Evolutionary conservation across 768 basidiomycete species (phyloP), one percentile per base, ranked within the genome.

Genomic region (Psilocybe tampanensis): DNA sequence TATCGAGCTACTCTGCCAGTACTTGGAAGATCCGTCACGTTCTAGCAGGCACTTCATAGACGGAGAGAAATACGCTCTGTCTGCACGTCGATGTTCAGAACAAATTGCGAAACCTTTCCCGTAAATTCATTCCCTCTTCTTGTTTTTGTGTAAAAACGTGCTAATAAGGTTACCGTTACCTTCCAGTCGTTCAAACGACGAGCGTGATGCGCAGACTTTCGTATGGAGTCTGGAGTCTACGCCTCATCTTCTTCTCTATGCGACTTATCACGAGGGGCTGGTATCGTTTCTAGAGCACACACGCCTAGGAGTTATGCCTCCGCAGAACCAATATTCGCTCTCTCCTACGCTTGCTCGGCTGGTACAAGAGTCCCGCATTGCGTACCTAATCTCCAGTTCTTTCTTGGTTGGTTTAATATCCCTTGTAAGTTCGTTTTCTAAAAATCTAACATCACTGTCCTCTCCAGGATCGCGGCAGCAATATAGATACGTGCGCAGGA

Each of bases 221-320:
- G 19, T 52, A 8, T 59, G 58, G 58, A 55, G 41, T 42, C 24
- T 59, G 2, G 58, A 59, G 45, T 55, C 47, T 12, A 51, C 44
- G 1, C 58, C 58, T 23, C 36, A 33, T 2, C 44, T 59, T 26
- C 49, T 59, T 22, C 44, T 59, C 0, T n/a, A 34, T 32, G 53
- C 53, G 0, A n/a, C 22, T 8, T n/a, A 47, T 41, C 36, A 58
- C 12, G 39, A 54, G 8, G 41, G 49, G 9, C 57, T 58, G 13
- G 6, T 23, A 1, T 39, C 44, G 1, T 48, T 43, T 22, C 47
- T 58, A 2, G 21, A 58, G n/a, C 26, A 5, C 8, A 9, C 44
- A 12, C 18, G 18, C 18, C 13, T 53, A 8, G 39, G 29, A 9
- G 19, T 21, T 1, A 32, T 21, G 11, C 17, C 22, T 0, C 18